phyloP scores from a whole-genome alignment of 2,329 filamentous ascomycete species.

The Lachnellula hyalina region DNA sequence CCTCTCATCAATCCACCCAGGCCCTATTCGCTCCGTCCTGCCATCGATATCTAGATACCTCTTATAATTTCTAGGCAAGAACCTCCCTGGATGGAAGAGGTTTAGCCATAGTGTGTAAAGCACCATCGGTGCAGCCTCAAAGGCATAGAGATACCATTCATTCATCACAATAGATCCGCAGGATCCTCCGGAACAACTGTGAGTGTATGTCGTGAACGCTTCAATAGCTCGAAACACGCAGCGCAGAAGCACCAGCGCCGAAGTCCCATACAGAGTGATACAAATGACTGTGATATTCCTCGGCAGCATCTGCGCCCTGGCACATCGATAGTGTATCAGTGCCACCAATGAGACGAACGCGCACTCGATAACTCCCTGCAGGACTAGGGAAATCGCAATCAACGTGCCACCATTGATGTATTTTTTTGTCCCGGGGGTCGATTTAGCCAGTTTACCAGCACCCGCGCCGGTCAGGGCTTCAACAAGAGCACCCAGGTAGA shows the following conservation, averaged over 20 bases:
- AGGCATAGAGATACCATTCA: conserved; percentile 35
- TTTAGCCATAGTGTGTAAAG: conserved; percentile 34
- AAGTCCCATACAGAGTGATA: conserved; percentile 34
- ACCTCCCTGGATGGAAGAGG: conserved; percentile 33
- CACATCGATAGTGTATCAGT: conserved; percentile 26
- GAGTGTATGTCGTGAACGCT: conserved; percentile 26
- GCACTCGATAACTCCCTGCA: conserved; percentile 32
- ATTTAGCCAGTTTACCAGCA: conserved; percentile 23
- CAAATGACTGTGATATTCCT: conserved; percentile 31
- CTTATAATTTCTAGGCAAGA: conserved; percentile 23
- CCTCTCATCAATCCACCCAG: conserved; percentile 4
- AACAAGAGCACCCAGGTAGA: conserved; percentile 33
- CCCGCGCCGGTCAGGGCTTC: conserved; percentile 33
- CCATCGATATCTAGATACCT: conserved; percentile 2
- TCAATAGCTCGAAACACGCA: conserved; percentile 35
- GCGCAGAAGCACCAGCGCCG: conserved; percentile 30
- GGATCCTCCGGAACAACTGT: not conserved
- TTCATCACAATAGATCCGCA: conserved; percentile 29
- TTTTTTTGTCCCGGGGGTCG: conserved; percentile 5
- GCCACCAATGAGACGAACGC: conserved; percentile 17
- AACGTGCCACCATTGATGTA: conserved; percentile 23
- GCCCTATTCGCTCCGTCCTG: conserved; percentile 5
- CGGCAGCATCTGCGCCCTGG: conserved; percentile 22
- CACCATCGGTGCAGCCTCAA: conserved; percentile 34
- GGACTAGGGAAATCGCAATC: conserved; percentile 26